These are phyloP conservation scores for Hypoxylon sp. DNA, from an alignment of 2,329 filamentous ascomycete species.

Conservation along the genomic window DNA sequence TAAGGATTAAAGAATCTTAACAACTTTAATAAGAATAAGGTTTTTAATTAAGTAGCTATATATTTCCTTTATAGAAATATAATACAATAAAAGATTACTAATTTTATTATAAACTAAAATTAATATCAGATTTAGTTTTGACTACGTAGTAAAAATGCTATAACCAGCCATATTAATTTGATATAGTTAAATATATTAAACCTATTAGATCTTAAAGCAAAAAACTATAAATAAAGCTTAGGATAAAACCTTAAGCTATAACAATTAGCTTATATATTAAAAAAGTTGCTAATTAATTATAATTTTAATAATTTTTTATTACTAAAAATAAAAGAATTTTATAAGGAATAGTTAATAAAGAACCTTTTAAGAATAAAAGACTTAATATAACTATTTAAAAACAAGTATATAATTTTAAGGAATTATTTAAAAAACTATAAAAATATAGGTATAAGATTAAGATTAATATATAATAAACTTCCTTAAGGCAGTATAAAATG, in stretches of 20 bases:
- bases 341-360: not conserved
- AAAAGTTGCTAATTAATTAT: not conserved
- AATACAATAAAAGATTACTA: too few relatives aligned
- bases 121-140: too few relatives aligned
- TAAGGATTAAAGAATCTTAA: too few relatives aligned
- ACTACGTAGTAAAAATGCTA: too few relatives aligned
- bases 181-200: constrained; percentile 5
- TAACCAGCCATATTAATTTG: not conserved
- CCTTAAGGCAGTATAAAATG: too few relatives aligned
- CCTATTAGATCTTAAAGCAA: too few relatives aligned
- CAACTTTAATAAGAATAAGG: too few relatives aligned
- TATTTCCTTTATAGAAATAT: too few relatives aligned
- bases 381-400: not conserved
- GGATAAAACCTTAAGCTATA: not conserved
- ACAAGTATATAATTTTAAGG: not conserved
- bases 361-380: not conserved
- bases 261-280: constrained; percentile 3
- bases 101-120: too few relatives aligned
- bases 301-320: not conserved
- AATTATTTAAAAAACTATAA: not conserved
- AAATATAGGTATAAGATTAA: too few relatives aligned
- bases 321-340: not conserved
- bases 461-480: constrained; percentile 1
- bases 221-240: not conserved
- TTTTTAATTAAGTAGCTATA: too few relatives aligned